phyloP scores from a whole-genome alignment of 139 green algal genomes.

The Chlorella sp. region DNA sequence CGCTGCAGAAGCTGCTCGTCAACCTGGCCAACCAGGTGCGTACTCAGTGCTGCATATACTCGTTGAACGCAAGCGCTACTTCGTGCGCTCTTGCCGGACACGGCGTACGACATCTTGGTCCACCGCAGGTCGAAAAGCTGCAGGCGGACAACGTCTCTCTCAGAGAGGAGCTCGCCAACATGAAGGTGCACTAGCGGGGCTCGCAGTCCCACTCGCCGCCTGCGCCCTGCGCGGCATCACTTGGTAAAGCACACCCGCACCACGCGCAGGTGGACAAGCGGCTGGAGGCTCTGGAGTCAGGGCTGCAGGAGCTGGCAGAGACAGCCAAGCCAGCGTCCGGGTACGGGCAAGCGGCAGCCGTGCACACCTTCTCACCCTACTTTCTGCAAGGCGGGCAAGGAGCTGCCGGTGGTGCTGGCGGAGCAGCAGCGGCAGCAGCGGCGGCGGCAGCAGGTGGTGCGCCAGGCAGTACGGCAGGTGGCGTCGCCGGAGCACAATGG shows the following conservation, averaged over 20 bases:
- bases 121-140: slow-evolving; percentile 27
- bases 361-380: neutral
- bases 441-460: too few species aligned
- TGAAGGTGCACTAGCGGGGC: slow-evolving; percentile 20
- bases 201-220: too few species aligned
- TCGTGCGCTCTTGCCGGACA: too few species aligned
- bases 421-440: neutral
- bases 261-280: slow-evolving; percentile 17
- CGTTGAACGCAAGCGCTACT: too few species aligned
- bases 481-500: too few species aligned
- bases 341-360: neutral
- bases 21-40: slow-evolving; percentile 17
- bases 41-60: too few species aligned
- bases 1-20: slow-evolving; percentile 24
- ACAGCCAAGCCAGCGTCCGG: neutral
- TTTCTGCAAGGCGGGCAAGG: too few species aligned
- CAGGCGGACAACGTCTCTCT: slow-evolving; percentile 25
- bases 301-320: slow-evolving; percentile 36
- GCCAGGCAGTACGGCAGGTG: too few species aligned
- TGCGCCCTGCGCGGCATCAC: too few species aligned
- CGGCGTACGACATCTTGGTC: too few species aligned
- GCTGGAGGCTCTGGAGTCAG: slow-evolving; percentile 24
- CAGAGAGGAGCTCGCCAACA: slow-evolving; percentile 16
- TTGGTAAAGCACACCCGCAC: neutral
- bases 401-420: too few species aligned